Conservation (phyloP, 345 rosid species). For the Psidium friedrichsthalianum region DNA sequence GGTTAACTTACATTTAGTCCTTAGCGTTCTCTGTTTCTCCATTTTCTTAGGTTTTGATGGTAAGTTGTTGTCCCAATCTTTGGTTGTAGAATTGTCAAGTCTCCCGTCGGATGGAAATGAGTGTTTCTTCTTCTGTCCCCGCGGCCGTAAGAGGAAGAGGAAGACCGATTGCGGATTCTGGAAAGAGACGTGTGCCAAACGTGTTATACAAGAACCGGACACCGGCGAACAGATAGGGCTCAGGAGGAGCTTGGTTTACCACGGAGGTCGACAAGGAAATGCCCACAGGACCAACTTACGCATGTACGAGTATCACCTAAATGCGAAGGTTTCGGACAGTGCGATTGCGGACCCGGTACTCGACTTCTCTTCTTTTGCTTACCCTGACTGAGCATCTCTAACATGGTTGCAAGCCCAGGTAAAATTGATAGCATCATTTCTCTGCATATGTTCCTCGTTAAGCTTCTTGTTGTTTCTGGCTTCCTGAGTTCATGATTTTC, state of each 20-base stretch:
- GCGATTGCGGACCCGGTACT: not conserved
- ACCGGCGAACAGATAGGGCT: not conserved
- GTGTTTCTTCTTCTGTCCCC: not conserved
- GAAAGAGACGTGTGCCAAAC: not conserved
- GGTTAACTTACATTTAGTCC: not conserved
- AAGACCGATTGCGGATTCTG: not conserved
- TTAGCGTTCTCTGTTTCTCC: not conserved
- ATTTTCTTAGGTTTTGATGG: not conserved
- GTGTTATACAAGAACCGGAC: not conserved
- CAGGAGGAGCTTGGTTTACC: not conserved
- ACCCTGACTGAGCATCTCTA: not conserved
- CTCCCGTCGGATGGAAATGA: not conserved
- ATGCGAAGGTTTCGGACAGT: not conserved
- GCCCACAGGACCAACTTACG: not conserved
- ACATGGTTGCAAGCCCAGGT: not conserved
- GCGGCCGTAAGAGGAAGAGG: not conserved
- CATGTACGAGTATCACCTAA: not conserved
- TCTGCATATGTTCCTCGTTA: not conserved
- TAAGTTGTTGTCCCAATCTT: not conserved
- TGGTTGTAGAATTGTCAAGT: not conserved
- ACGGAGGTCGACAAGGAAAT: not conserved
- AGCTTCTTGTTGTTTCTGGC: not conserved
- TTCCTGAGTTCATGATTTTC: not conserved
- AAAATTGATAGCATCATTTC: not conserved
- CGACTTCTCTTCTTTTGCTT: not conserved